A percentile compares a stretch with the other conserved stretches of the same genome.
Evolutionary conservation across 2,329 filamentous ascomycete species (phyloP).

Genomic region (Ophiostoma fasciatum): DNA sequence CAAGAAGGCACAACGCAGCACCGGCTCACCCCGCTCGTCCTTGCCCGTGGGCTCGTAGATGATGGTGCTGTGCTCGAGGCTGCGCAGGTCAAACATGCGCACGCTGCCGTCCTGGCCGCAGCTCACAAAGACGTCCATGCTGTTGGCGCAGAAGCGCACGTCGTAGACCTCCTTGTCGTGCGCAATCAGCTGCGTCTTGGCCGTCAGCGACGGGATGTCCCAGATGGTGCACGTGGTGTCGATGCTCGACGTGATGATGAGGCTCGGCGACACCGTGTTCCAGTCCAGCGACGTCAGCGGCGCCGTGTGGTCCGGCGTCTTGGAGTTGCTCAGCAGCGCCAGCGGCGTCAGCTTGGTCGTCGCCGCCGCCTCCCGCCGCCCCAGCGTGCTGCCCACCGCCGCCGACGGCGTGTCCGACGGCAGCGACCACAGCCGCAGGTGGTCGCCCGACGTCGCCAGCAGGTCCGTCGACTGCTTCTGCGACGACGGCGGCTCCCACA

Average conservation of each 20-base stretch:
- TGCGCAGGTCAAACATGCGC: conserved; percentile 94
- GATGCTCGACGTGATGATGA: conserved; percentile 98
- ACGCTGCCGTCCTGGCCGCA: conserved; percentile 96
- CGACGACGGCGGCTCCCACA: conserved; percentile 92
- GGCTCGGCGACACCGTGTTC: conserved; percentile 91
- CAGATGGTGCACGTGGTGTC: conserved; percentile 99
- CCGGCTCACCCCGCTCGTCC: conserved; percentile 54
- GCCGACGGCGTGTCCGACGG: conserved; percentile 50
- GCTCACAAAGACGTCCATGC: conserved; percentile 96
- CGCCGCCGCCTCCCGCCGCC: conserved; percentile 32
- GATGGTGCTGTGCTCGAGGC: conserved; percentile 93
- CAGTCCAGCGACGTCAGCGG: conserved; percentile 93
- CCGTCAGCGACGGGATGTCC: conserved; percentile 95
- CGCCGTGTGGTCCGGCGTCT: conserved; percentile 94
- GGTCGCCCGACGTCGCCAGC: conserved; percentile 86
- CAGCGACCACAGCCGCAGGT: conserved; percentile 85
- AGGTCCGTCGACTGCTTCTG: conserved; percentile 93
- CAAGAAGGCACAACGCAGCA: conserved; percentile 3
- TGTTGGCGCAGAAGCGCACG: conserved; percentile 93
- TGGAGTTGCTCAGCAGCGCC: conserved; percentile 89
- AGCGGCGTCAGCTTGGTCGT: conserved; percentile 77
- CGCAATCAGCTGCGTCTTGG: conserved; percentile 94
- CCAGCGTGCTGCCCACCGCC: conserved; percentile 32
- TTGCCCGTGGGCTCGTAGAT: conserved; percentile 97
- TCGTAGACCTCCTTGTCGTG: conserved; percentile 99